These are phyloP conservation scores for Westerdykella aurantiaca DNA, from an alignment of 2,329 filamentous ascomycete genomes.

Conservation along the genomic window DNA sequence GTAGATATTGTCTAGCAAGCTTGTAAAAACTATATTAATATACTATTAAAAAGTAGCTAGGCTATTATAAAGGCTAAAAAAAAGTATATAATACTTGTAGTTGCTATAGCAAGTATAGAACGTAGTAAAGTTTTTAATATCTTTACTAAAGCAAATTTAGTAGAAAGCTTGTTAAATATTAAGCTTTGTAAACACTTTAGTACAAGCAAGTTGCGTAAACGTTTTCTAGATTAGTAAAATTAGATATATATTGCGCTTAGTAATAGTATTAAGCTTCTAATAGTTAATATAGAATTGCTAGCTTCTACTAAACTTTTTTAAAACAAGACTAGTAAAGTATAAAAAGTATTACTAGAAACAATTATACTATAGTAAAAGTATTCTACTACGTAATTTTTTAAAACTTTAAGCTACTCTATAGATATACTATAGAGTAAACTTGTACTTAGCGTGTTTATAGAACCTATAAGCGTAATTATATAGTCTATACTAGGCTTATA, in stretches of 20 bases:
- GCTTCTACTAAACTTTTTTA: conserved; percentile 24
- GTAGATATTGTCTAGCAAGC: conserved; percentile 15
- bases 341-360: conserved; percentile 2
- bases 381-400: not conserved
- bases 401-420: not conserved
- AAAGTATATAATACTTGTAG: conserved; percentile 32
- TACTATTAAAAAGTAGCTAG: conserved; percentile 12
- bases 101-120: conserved; percentile 31
- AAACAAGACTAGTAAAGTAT: conserved; percentile 24
- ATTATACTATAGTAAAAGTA: conserved; percentile 4
- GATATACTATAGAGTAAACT: conserved; percentile 1
- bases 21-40: conserved; percentile 19
- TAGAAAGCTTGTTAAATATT: conserved; percentile 4
- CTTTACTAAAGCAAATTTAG: conserved; percentile 1
- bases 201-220: conserved; percentile 14
- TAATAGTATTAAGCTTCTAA: conserved; percentile 29
- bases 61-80: conserved; percentile 12
- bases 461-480: not conserved
- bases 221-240: conserved; percentile 31
- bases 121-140: conserved; percentile 24
- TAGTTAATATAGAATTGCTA: conserved; percentile 36
- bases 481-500: no score
- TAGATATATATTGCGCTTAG: conserved; percentile 28
- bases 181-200: conserved; percentile 31
- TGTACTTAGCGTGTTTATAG: no score